Base-by-base conservation (phyloP, 78 protist genomes). In the Polysphondylium violaceum region DNA sequence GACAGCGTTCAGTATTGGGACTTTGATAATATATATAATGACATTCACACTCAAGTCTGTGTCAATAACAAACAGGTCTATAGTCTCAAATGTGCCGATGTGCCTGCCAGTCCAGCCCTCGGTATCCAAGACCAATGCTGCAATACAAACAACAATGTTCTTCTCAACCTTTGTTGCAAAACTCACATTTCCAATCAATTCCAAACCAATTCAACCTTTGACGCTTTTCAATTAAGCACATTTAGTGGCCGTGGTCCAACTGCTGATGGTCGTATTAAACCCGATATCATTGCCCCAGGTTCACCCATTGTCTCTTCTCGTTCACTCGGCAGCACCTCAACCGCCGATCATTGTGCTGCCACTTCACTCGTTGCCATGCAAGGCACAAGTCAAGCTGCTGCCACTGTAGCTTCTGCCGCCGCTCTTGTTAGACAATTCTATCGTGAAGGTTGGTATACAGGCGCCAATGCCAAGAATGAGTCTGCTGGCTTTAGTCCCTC, bases 251-350 rank as follows among this genome's bases (percentile, higher is more conserved):
- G 27, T 33, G 91, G 91, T 14, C 91, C 91, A 23, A 69, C 91
- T 0, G 31, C 51, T 31, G 91, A 83, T 71, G 77, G 72, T 43
- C 61, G 91, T 47, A 53, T 69, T 5, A 83, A 83, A 59, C 91
- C 91, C 25, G 91, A 83, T 59, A 21, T 83, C 11, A 55, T 83
- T 16, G 91, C 91, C 16, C 79, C 79, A 2, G 91, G 91, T 11
- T 59, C 53, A 6, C 76, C 76, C 25, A 29, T 83, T 21, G 44
- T 83, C 4, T 83, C 91, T 16, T 47, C 91, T 4, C 31, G 58
- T 19, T 55, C 81, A 2, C 31, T 65, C 9, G 73, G 73, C 31
- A 51, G 56, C 23, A 19, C 63, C 17, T 40, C 76, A 40, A 19
- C 78, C 1, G 16, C 44, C 6, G 44, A 51, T 35, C 78, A 72